A percentile compares a stretch with the other conserved stretches of the same genome.
Evolutionary conservation across 2,329 filamentous ascomycete species (phyloP).

Genomic region (Didymella pinodella): DNA sequence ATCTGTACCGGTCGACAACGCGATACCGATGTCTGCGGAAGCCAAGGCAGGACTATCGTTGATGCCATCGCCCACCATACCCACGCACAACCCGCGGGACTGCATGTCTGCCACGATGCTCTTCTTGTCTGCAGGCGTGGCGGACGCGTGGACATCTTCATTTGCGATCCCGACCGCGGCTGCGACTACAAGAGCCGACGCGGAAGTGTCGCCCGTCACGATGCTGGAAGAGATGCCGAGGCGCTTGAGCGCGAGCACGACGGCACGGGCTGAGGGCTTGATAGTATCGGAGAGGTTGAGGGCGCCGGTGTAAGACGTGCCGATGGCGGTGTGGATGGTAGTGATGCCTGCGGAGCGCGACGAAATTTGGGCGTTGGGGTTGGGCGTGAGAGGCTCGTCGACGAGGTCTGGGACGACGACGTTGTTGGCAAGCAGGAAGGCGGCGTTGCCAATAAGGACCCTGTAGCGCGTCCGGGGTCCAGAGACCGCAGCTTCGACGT

Average conservation of each 20-base stretch:
- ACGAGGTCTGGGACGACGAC: constrained; percentile 68
- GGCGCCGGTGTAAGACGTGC: constrained; percentile 79
- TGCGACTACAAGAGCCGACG: constrained; percentile 85
- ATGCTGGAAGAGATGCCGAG: constrained; percentile 90
- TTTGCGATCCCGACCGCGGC: constrained; percentile 79
- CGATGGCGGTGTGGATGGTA: constrained; percentile 89
- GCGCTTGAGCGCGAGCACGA: constrained; percentile 80
- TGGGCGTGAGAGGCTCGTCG: constrained; percentile 58
- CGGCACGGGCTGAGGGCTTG: constrained; percentile 83
- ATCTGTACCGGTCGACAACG: constrained; percentile 90
- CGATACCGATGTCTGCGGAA: constrained; percentile 91
- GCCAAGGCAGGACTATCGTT: constrained; percentile 97
- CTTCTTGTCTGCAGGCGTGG: constrained; percentile 91
- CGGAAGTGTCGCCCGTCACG: constrained; percentile 89
- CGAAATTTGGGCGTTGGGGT: constrained; percentile 41
- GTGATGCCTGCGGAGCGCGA: constrained; percentile 73
- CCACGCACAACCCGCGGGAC: constrained; percentile 75
- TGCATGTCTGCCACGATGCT: constrained; percentile 82
- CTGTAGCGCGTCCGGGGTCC: constrained; percentile 75
- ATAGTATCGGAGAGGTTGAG: constrained; percentile 88
- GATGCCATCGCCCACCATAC: constrained; percentile 97
- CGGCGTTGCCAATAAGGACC: constrained; percentile 83
- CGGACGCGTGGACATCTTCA: constrained; percentile 82
- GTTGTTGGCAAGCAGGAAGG: constrained; percentile 75
- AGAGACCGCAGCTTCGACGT: constrained; percentile 76